Evolutionary conservation across 257 asterid species (phyloP), one percentile per base, ranked within the genome.

Genomic region (Ajuga chamaepitys): DNA sequence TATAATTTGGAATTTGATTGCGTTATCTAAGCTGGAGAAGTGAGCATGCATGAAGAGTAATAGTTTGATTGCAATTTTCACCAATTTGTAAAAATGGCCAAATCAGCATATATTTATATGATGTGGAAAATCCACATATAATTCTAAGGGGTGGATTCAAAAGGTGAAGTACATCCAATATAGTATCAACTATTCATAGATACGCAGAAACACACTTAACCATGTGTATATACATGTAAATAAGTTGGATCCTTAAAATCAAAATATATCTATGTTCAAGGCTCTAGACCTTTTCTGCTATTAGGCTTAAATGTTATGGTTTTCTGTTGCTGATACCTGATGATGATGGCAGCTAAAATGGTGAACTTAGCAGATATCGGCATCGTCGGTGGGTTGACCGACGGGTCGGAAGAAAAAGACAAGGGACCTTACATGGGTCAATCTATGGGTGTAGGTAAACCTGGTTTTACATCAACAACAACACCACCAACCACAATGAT

Each of bases 341-440:
- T 22, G n/a, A 48, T 71, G 48, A 21, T 55, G 45, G 82, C 96
- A 90, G 95, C 99, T 55, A 90, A 84, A 80, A 88, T 86, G 82
- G 95, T 79, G 22, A 85, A 86, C 82, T 83, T 90, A 67, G 74
- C 97, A 50, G 95, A 83, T 66, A 83, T 84, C 3, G 96, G 97
- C 58, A 76, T 88, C 9, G 85, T 88, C 40, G 96, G 97, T 12
- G 92, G 96, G 47, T 73, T 89, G 76, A 77, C 58, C 6, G 88
- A 81, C 59, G 90, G 85, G 48, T 73, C 84, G 4, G 95, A 81
- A 28, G 86, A 77, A 63, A 83, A 80, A 66, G 87, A 83, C 28
- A 81, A 80, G 77, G 95, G 86, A 13, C 70, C 69, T 50, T 82
- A 67, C 63, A 83, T 75, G 76, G 28, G 83, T 12, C 68, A 64